Evolutionary conservation across 208 protist genomes (phyloP).

Genomic region (Trypanosoma boissoni): DNA sequence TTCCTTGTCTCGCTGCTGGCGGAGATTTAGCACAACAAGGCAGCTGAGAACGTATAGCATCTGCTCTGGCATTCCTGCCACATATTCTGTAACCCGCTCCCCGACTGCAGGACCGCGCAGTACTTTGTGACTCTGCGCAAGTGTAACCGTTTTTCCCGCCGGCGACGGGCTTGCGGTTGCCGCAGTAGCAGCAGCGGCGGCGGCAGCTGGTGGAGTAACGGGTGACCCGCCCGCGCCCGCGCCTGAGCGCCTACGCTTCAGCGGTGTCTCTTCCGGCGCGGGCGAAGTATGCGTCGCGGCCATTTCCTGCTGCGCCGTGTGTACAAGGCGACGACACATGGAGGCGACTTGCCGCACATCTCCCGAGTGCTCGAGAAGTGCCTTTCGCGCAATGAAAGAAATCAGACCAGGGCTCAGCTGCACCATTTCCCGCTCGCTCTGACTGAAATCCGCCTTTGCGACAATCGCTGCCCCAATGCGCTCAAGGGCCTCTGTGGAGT

Average conservation of each 20-base stretch:
- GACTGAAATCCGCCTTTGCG: conserved; percentile 10
- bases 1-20: conserved; percentile 43
- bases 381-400: conserved; percentile 59
- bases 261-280: neutral
- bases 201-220: neutral
- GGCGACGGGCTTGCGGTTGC: neutral
- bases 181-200: neutral
- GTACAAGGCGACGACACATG: conserved; percentile 63
- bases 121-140: conserved; percentile 51
- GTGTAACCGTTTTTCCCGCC: conserved; percentile 20
- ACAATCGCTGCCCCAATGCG: conserved; percentile 38
- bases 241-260: neutral
- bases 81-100: conserved; percentile 49
- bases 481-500: conserved; percentile 45
- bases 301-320: conserved; percentile 35
- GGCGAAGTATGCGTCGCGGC: neutral
- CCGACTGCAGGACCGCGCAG: conserved; percentile 34
- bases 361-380: conserved; percentile 56
- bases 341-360: conserved; percentile 69
- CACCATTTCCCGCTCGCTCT: conserved; percentile 11
- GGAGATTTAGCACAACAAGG: conserved; percentile 55
- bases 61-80: conserved; percentile 71
- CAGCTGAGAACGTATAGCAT: conserved; percentile 74
- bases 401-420: conserved; percentile 53
- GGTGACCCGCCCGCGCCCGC: neutral